Evolutionary conservation across 495 filamentous ascomycete species (phyloP), one percentile per base, ranked within the genome.

Genomic region (Cudoniella acicularis): DNA sequence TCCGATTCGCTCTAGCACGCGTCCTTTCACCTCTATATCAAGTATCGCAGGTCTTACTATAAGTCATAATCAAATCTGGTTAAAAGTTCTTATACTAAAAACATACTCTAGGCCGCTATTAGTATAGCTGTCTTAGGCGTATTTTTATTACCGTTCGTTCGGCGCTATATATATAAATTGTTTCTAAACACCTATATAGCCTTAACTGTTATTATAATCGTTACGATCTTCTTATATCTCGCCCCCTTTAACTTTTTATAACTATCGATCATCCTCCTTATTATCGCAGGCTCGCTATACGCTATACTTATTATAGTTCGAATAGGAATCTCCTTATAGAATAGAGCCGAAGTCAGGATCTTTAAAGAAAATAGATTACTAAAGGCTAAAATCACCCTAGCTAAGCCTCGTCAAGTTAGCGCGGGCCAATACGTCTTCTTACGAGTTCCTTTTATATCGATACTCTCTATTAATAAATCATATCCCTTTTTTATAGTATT

Each of bases 1-100:
- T 56, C 53, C 36, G 47, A 61, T 56, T 50, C 59, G 52, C 46
- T 45, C 25, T 56, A 25, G 47, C 27, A 56, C 36, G 22, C 10
- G 49, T 50, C 45, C 45, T 61, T 61, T 61, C 36, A 50, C 24
- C 25, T 61, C 47, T 50, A 20, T 27, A 56, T 61, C 46, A 56
- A 61, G 59, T 20, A 56, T 61, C 23, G 46, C 52, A 56, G 24
- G 59, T 61, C 53, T 61, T 41, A 61, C 36, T 56, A 45, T 61
- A 61, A 61, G 59, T 61, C 25, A 56, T 17, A 61, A 56, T 61
- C 57, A 56, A 56, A 21, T 61, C 59, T 56, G n/a, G 45, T 53
- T 40, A 61, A 61, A 56, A 22, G 52, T 56, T 50, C 26, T 22
- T 21, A 56, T 56, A 23, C 53, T 61, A 25, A 61, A 56, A 61